A percentile compares a stretch with the other conserved stretches of the same genome.
These are phyloP conservation scores for Solanum hybrid DNA, from an alignment of 305 asterid species.

Conservation along the genomic window DNA sequence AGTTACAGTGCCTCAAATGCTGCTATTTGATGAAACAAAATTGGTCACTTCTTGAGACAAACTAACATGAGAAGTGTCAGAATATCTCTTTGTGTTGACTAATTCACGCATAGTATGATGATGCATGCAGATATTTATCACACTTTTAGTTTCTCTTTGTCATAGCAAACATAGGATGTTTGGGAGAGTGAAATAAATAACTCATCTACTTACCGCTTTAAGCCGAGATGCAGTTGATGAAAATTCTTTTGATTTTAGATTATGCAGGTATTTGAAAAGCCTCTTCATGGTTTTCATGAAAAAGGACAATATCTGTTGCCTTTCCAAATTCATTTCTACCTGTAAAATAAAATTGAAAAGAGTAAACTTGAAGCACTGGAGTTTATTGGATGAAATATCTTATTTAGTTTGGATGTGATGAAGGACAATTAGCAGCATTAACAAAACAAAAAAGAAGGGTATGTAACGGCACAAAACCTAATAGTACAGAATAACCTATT, in stretches of 20 bases:
- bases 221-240: constrained; percentile 43
- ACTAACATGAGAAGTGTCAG: not conserved
- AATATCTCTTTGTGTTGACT: not conserved
- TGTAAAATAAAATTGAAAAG: constrained; percentile 18
- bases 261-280: constrained; percentile 43
- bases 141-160: not conserved
- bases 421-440: not conserved
- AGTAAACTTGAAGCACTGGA: not conserved
- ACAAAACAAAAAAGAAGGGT: not conserved
- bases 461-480: not conserved
- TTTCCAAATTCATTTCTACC: constrained; percentile 63
- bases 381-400: not conserved
- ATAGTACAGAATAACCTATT: not conserved
- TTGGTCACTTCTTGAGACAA: not conserved
- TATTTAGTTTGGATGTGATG: not conserved
- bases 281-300: constrained; percentile 65
- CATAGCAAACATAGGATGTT: not conserved
- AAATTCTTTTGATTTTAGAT: constrained; percentile 31
- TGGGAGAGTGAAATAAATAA: not conserved
- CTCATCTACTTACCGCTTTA: constrained; percentile 47
- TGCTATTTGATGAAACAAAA: not conserved
- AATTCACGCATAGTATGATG: not conserved
- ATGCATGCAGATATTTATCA: not conserved
- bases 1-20: not conserved
- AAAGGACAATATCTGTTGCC: constrained; percentile 53